Evolutionary conservation across 2,329 filamentous ascomycete genomes (phyloP).

Genomic region (Biscogniauxia mediterranea): DNA sequence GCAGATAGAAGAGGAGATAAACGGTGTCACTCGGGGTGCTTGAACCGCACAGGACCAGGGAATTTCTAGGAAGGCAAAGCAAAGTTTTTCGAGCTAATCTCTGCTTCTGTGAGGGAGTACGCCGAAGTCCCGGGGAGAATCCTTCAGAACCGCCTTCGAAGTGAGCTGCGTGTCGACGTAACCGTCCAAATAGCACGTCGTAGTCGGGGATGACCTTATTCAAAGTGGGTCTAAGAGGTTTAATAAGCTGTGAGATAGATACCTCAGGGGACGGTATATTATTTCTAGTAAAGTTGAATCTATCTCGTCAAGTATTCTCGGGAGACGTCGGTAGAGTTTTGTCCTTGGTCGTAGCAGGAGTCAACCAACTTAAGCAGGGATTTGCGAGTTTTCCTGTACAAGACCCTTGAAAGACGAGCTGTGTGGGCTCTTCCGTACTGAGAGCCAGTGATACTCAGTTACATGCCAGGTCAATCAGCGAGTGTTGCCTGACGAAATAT

Average conservation of each 20-base stretch:
- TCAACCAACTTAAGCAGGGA: conserved; percentile 21
- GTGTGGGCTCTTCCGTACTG: conserved; percentile 13
- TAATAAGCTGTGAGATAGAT: conserved; percentile 15
- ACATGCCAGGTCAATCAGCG: conserved; percentile 12
- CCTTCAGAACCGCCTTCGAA: conserved; percentile 20
- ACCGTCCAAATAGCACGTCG: conserved; percentile 17
- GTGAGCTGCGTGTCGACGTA: conserved; percentile 17
- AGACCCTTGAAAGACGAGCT: conserved; percentile 23
- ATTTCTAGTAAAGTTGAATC: conserved; percentile 20
- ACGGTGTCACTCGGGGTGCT: conserved; percentile 25
- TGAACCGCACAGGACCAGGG: conserved; percentile 15
- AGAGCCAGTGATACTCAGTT: conserved; percentile 20
- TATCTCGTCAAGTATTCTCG: conserved; percentile 20
- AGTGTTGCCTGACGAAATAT: conserved; percentile 25
- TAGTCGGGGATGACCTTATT: conserved; percentile 21
- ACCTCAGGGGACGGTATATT: conserved; percentile 18
- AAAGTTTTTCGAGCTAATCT: conserved; percentile 17
- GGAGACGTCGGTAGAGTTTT: conserved; percentile 20
- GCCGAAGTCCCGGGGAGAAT: conserved; percentile 20
- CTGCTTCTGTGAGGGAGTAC: conserved; percentile 21
- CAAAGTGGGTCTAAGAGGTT: conserved; percentile 22
- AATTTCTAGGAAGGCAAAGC: conserved; percentile 16
- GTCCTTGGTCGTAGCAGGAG: conserved; percentile 21
- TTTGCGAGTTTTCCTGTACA: conserved; percentile 18
- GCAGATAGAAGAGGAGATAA: conserved; percentile 14